These are phyloP conservation scores for Aspergillus eucalypticola DNA, from an alignment of 2,329 filamentous ascomycete genomes.

Conservation along the genomic window DNA sequence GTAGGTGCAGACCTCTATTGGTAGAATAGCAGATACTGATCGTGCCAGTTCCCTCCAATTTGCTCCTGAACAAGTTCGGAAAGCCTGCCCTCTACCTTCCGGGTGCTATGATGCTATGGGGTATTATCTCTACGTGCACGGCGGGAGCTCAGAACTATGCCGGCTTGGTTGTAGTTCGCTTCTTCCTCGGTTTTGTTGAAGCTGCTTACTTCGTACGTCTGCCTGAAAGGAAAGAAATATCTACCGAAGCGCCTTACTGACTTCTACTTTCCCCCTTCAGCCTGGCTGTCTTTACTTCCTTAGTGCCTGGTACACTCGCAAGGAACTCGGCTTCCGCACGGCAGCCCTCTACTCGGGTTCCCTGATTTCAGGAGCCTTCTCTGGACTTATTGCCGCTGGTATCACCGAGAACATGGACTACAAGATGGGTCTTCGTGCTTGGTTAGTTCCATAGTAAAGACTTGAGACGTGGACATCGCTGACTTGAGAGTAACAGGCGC, in stretches of 20 bases:
- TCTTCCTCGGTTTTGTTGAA: slow-evolving; percentile 47
- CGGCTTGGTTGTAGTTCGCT: slow-evolving; percentile 47
- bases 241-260: slow-evolving; percentile 28
- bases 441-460: slow-evolving; percentile 38
- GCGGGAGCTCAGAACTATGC: slow-evolving; percentile 50
- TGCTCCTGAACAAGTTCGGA: slow-evolving; percentile 53
- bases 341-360: slow-evolving; percentile 61
- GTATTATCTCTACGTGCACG: slow-evolving; percentile 56
- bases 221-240: background rate
- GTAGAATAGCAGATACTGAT: background rate
- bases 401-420: slow-evolving; percentile 68
- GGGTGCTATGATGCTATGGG: slow-evolving; percentile 60
- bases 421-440: slow-evolving; percentile 56
- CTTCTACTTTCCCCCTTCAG: slow-evolving; percentile 57
- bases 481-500: slow-evolving; percentile 34
- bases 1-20: slow-evolving; percentile 12
- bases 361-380: slow-evolving; percentile 71
- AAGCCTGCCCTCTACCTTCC: slow-evolving; percentile 56
- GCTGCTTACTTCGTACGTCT: slow-evolving; percentile 47
- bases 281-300: slow-evolving; percentile 46
- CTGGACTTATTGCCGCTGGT: slow-evolving; percentile 64
- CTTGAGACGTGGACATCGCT: background rate
- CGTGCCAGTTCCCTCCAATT: slow-evolving; percentile 47
- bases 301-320: slow-evolving; percentile 67
- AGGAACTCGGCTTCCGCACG: slow-evolving; percentile 55